A percentile compares a stretch with the other conserved stretches of the same genome.
Conservation (phyloP, 306 rosid species). For the Fragaria iinumae region DNA sequence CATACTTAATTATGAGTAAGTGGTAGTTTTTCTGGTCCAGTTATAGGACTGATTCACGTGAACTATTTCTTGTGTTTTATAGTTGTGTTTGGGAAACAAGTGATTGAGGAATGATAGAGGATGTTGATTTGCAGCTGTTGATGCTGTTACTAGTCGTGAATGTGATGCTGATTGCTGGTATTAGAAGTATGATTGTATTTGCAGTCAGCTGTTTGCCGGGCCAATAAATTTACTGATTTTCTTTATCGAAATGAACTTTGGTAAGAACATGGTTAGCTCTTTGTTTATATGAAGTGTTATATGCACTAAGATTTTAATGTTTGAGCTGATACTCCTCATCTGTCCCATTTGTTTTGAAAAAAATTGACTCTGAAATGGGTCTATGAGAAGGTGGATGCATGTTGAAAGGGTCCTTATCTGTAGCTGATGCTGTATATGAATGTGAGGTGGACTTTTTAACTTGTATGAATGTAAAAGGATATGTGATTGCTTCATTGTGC, state of each 20-base stretch:
- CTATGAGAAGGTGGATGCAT: slow-evolving; percentile 38
- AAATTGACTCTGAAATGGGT: slow-evolving; percentile 31
- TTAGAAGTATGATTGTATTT: slow-evolving; percentile 58
- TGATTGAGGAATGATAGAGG: slow-evolving; percentile 59
- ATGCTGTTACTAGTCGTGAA: slow-evolving; percentile 64
- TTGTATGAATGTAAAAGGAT: neutral
- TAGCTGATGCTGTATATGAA: slow-evolving; percentile 39
- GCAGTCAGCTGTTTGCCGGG: slow-evolving; percentile 61
- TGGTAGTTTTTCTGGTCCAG: slow-evolving; percentile 15
- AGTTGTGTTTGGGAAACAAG: slow-evolving; percentile 65
- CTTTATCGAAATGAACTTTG: slow-evolving; percentile 45
- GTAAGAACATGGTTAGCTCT: slow-evolving; percentile 51
- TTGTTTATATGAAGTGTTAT: slow-evolving; percentile 35
- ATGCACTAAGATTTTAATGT: slow-evolving; percentile 35
- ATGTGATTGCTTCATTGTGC: slow-evolving; percentile 8
- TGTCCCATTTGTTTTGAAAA: slow-evolving; percentile 22
- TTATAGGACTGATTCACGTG: slow-evolving; percentile 39
- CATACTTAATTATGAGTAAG: slow-evolving; percentile 18
- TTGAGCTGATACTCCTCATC: slow-evolving; percentile 38
- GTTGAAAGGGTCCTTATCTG: slow-evolving; percentile 44
- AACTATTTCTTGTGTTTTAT: slow-evolving; percentile 80
- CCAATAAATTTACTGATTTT: slow-evolving; percentile 48
- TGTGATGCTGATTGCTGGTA: slow-evolving; percentile 74
- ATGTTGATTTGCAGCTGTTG: slow-evolving; percentile 62
- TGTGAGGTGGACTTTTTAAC: neutral